phyloP scores from a whole-genome alignment of 352 stramenopile genomes.

The Phytophthora europaea region DNA sequence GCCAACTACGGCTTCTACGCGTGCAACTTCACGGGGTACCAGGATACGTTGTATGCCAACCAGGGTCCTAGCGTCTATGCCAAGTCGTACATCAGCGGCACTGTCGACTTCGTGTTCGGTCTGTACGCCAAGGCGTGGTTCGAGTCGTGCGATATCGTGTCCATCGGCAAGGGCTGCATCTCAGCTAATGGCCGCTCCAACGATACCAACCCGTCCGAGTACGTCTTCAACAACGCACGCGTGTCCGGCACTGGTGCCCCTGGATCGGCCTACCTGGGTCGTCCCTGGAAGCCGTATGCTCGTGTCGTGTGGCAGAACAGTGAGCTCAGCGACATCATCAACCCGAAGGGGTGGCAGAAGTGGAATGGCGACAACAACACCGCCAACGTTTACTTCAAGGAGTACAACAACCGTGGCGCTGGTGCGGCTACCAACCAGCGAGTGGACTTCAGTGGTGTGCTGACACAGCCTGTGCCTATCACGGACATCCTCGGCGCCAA shows the following conservation, averaged over 20 bases:
- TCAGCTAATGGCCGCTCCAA: constrained; percentile 25
- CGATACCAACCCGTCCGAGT: constrained; percentile 25
- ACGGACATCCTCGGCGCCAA: constrained; percentile 26
- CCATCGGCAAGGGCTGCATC: constrained; percentile 16
- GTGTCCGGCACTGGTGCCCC: constrained; percentile 15
- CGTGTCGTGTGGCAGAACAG: constrained; percentile 33
- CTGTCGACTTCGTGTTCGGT: constrained; percentile 32
- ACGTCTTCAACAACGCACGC: constrained; percentile 29
- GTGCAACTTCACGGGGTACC: constrained; percentile 31
- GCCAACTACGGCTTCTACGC: constrained; percentile 31
- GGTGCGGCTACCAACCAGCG: constrained; percentile 26
- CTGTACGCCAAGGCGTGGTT: constrained; percentile 32
- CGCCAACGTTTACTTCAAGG: constrained; percentile 30
- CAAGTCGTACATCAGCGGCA: constrained; percentile 27
- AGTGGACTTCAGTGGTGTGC: constrained; percentile 21
- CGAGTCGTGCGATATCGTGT: constrained; percentile 32
- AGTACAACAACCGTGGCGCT: constrained; percentile 23
- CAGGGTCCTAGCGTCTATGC: constrained; percentile 22
- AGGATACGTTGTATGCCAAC: constrained; percentile 27
- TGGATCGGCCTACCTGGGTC: constrained; percentile 22
- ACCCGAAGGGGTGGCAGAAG: constrained; percentile 17
- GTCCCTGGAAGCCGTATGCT: constrained; percentile 26
- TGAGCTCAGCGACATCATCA: constrained; percentile 24
- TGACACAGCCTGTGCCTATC: constrained; percentile 17
- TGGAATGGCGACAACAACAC: constrained; percentile 29